Conservation (phyloP, 352 stramenopile genomes). For the Thraustochytrium striatum region DNA sequence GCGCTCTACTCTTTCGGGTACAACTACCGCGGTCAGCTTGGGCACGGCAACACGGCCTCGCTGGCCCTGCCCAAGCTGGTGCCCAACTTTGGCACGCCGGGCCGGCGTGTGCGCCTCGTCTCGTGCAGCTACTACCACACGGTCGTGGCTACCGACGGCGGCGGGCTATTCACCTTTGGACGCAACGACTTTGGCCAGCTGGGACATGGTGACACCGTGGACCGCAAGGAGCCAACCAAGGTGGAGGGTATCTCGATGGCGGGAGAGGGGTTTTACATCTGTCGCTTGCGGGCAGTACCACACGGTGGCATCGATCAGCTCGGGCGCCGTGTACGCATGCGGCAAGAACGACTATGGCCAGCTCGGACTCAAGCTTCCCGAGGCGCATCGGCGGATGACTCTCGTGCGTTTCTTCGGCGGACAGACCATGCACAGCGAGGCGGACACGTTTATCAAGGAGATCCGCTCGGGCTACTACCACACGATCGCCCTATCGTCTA, state of each 20-base stretch:
- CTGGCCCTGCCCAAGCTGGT: slow-evolving; percentile 74
- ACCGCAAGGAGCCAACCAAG: slow-evolving; percentile 72
- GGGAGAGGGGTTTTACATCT: slow-evolving; percentile 63
- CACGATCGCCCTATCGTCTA: slow-evolving; percentile 69
- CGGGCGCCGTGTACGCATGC: slow-evolving; percentile 70
- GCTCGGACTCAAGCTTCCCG: slow-evolving; percentile 69
- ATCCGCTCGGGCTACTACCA: slow-evolving; percentile 86
- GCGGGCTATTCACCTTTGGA: slow-evolving; percentile 76
- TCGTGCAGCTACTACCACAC: slow-evolving; percentile 89
- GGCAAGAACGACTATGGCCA: slow-evolving; percentile 91
- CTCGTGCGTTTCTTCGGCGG: slow-evolving; percentile 52
- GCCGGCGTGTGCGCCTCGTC: slow-evolving; percentile 65
- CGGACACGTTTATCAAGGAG: slow-evolving; percentile 65
- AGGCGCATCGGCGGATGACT: slow-evolving; percentile 50
- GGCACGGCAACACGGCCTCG: slow-evolving; percentile 76
- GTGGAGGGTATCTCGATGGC: slow-evolving; percentile 64
- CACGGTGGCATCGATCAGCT: slow-evolving; percentile 68
- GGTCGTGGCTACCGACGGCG: slow-evolving; percentile 70
- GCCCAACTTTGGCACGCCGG: slow-evolving; percentile 60
- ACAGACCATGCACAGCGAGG: slow-evolving; percentile 61
- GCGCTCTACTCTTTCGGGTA: slow-evolving; percentile 76
- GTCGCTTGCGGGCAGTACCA: slow-evolving; percentile 86
- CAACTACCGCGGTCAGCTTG: slow-evolving; percentile 86
- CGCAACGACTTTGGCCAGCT: slow-evolving; percentile 87
- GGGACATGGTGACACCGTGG: slow-evolving; percentile 75